Percentiles rank a stretch among this genome's conserved stretches.
These are phyloP conservation scores for Xanthoceras sorbifolium DNA, from an alignment of 345 rosid genomes.

Conservation along the genomic window DNA sequence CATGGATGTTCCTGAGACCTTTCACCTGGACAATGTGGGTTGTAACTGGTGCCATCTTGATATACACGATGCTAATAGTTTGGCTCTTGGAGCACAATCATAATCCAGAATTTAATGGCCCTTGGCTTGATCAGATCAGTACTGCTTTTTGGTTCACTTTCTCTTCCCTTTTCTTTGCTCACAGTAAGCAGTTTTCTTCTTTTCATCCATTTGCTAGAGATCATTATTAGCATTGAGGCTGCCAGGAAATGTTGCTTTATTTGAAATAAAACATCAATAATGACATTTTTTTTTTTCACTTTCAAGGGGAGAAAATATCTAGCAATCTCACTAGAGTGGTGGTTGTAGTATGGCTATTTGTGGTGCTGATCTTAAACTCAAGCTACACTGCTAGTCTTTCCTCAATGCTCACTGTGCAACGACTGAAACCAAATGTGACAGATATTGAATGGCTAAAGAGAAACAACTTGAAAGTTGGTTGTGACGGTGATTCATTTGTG, in stretches of 20 bases:
- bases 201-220: too few relatives aligned
- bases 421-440: constrained; percentile 35
- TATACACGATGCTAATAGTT: too few relatives aligned
- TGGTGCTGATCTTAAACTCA: constrained; percentile 53
- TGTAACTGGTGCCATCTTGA: too few relatives aligned
- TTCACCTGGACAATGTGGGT: too few relatives aligned
- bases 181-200: constrained; percentile 39
- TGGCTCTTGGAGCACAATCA: too few relatives aligned
- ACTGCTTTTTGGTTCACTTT: constrained; percentile 51
- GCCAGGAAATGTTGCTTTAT: not conserved
- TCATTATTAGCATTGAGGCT: not conserved
- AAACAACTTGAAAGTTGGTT: constrained; percentile 45
- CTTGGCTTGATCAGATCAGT: constrained; percentile 36
- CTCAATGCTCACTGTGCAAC: constrained; percentile 55
- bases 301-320: constrained; percentile 45
- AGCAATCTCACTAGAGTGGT: constrained; percentile 48
- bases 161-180: constrained; percentile 59
- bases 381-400: constrained; percentile 64
- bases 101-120: too few relatives aligned
- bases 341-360: constrained; percentile 55
- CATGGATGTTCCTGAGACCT: too few relatives aligned
- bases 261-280: not conserved
- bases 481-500: constrained; percentile 53
- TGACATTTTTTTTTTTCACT: not conserved
- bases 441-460: constrained; percentile 35